These are phyloP conservation scores for Cyclanthera cordifolia DNA, from an alignment of 306 rosid species.

Conservation along the genomic window DNA sequence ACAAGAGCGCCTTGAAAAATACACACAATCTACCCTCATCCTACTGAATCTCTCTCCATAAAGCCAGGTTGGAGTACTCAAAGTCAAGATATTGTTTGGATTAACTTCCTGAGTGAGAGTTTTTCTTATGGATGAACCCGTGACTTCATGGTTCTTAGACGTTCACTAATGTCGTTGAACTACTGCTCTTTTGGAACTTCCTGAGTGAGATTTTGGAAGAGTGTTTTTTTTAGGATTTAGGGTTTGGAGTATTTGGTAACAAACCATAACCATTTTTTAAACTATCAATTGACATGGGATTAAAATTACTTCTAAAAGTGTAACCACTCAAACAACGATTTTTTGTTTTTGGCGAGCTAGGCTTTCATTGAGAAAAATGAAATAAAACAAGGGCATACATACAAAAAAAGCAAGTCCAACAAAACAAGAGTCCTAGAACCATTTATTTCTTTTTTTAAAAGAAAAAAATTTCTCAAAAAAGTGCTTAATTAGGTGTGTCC, in stretches of 20 bases:
- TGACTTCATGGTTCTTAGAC: no score
- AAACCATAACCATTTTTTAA: background rate
- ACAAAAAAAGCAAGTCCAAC: no score
- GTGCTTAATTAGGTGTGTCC: background rate
- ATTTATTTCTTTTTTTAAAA: background rate
- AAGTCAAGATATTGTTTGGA: background rate
- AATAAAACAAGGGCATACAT: no score
- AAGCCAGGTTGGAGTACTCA: background rate
- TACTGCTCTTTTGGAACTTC: no score
- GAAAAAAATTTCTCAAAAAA: background rate
- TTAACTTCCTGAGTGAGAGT: background rate
- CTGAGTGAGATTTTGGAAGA: background rate
- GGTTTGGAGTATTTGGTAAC: background rate
- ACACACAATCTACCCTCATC: background rate
- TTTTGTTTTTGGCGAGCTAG: no score
- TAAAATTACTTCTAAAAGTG: no score
- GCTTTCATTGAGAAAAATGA: no score
- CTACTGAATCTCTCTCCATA: background rate
- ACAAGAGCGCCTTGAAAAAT: background rate
- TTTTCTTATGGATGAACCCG: no score
- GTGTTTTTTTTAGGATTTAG: background rate
- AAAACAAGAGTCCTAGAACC: background rate
- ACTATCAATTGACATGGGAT: background rate
- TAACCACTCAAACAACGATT: no score
- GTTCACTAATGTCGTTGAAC: no score